Evolutionary conservation across 2,329 filamentous ascomycete genomes (phyloP), one percentile per base, ranked within the genome.

Genomic region (Fusarium agapanthi): DNA sequence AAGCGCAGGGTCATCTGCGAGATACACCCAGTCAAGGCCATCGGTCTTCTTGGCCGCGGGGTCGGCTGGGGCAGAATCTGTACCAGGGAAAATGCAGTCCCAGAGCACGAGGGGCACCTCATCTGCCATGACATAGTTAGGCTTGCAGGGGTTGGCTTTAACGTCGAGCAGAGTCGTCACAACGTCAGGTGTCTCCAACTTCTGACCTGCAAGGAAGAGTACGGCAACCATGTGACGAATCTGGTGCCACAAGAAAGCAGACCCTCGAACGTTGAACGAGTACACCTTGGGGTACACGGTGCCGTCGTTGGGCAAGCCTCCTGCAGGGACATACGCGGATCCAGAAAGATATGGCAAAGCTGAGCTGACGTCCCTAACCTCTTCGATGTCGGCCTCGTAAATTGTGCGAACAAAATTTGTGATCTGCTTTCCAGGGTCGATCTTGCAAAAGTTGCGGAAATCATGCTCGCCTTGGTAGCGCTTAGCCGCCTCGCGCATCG

Each of bases 211-310:
- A 16, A 96, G 86, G 84, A 99, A 98, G n/a, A 99, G 85, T 12
- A 98, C 86, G 22, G 92, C 90, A n/a, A 97, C 91, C 89, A 99
- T 95, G 84, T 95, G 94, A 30, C 96, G 91, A 75, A 99, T 97
- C 84, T 99, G 96, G 83, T 99, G 96, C 96, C 96, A 99, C 51
- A 99, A 84, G 82, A 99, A 99, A 4, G 95, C 96, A 13, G 93
- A 95, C 26, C 96, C 96, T 75, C 95, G 90, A 44, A 99, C 90
- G 65, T 92, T 91, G 82, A 99, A 97, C 69, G 92, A 91, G 84
- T 97, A 98, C 20, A 98, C 88, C 78, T 94, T 93, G 12, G 90
- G 87, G 60, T 82, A 78, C 11, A 66, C 69, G 0, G 64, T 75
- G 12, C 41, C 69, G 5, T 60, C 37, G 5, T 54, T 24, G 7